Conservation (phyloP, 2,329 filamentous ascomycete species). For the Coleophoma eucalyptorum region DNA sequence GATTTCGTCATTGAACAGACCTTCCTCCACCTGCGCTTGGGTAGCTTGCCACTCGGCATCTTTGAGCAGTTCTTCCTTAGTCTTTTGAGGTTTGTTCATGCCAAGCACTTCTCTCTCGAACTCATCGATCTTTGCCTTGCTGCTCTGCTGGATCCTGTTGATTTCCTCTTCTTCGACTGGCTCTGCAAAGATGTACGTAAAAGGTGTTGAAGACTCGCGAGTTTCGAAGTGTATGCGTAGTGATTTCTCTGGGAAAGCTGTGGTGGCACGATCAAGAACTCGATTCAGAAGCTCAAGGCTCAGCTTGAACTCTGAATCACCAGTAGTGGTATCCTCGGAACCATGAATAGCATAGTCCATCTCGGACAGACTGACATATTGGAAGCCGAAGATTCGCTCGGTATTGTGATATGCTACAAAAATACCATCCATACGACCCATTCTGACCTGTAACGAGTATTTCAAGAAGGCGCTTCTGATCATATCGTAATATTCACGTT, state of each 20-base stretch:
- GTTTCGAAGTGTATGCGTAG: conserved; percentile 82
- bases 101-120: conserved; percentile 64
- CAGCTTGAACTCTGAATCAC: conserved; percentile 80
- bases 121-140: conserved; percentile 59
- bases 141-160: conserved; percentile 65
- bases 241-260: conserved; percentile 70
- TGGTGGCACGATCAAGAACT: conserved; percentile 70
- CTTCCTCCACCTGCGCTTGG: conserved; percentile 27
- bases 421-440: conserved; percentile 98
- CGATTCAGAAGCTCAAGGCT: conserved; percentile 79
- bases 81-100: conserved; percentile 29
- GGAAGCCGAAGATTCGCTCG: conserved; percentile 93
- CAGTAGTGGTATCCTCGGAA: conserved; percentile 59
- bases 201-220: conserved; percentile 47
- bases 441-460: conserved; percentile 92
- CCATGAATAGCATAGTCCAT: conserved; percentile 93
- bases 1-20: conserved; percentile 22
- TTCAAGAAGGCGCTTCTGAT: conserved; percentile 91
- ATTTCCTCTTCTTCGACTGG: conserved; percentile 74
- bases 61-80: conserved; percentile 19
- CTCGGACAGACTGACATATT: conserved; percentile 82
- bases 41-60: conserved; percentile 25
- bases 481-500: conserved; percentile 97
- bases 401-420: conserved; percentile 97
- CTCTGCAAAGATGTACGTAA: conserved; percentile 89